These are phyloP conservation scores for Sarocladium kiliense DNA, from an alignment of 2,329 filamentous ascomycete species.

Conservation along the genomic window DNA sequence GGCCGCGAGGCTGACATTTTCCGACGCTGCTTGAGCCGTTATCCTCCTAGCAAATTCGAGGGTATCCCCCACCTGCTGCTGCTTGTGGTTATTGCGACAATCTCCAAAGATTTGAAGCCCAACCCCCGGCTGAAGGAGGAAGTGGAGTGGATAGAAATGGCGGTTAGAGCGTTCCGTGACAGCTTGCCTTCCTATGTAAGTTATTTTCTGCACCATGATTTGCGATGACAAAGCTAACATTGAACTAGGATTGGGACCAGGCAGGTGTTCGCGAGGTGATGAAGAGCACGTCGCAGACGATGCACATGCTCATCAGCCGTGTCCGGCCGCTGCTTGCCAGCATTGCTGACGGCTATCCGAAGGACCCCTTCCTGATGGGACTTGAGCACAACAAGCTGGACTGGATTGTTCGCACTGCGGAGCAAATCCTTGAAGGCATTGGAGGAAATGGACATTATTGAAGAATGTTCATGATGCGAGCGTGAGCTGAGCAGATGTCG, in stretches of 20 bases:
- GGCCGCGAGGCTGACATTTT: slow-evolving; percentile 60
- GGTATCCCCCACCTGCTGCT: slow-evolving; percentile 56
- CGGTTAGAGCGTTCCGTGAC: slow-evolving; percentile 48
- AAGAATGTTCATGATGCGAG: neutral
- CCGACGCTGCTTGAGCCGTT: slow-evolving; percentile 35
- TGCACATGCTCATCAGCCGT: slow-evolving; percentile 31
- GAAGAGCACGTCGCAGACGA: slow-evolving; percentile 32
- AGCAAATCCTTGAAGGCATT: slow-evolving; percentile 29
- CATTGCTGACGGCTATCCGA: slow-evolving; percentile 31
- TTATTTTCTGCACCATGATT: slow-evolving; percentile 13
- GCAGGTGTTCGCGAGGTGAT: slow-evolving; percentile 30
- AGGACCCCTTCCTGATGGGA: slow-evolving; percentile 33
- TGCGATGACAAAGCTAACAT: neutral
- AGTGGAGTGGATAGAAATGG: slow-evolving; percentile 55
- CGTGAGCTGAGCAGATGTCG: neutral
- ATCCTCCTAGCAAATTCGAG: slow-evolving; percentile 38
- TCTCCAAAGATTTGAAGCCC: slow-evolving; percentile 52
- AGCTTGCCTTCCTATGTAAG: slow-evolving; percentile 46
- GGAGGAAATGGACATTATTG: slow-evolving; percentile 13
- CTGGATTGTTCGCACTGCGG: slow-evolving; percentile 31
- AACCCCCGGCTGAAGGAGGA: slow-evolving; percentile 49
- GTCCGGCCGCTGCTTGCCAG: slow-evolving; percentile 27
- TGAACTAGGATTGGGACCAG: slow-evolving; percentile 31
- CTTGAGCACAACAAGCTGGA: slow-evolving; percentile 33
- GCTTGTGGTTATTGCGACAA: slow-evolving; percentile 59